These are phyloP conservation scores for Amanita thiersii DNA, from an alignment of 768 basidiomycete genomes.

Conservation along the genomic window DNA sequence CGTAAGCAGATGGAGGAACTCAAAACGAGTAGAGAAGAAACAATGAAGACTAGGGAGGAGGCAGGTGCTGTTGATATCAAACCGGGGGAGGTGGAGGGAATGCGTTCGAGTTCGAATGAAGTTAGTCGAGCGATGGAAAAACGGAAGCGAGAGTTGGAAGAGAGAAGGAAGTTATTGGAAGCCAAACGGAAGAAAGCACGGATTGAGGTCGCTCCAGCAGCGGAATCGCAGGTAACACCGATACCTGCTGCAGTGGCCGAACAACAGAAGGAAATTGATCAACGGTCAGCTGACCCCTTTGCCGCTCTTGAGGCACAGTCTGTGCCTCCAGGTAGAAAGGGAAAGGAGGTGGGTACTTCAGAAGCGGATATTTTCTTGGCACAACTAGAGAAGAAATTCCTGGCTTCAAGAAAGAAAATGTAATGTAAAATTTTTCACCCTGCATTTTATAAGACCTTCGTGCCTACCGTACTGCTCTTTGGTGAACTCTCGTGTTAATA, in stretches of 20 bases:
- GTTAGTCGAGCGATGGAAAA: slow-evolving; percentile 63
- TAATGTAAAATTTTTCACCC: no score
- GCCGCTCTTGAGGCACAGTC: slow-evolving; percentile 35
- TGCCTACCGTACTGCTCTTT: no score
- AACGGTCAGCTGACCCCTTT: slow-evolving; percentile 35
- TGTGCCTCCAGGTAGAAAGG: slow-evolving; percentile 14
- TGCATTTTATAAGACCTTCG: no score
- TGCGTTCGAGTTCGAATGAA: slow-evolving; percentile 34
- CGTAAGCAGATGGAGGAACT: slow-evolving; percentile 79
- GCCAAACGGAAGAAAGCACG: slow-evolving; percentile 57
- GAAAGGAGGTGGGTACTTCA: slow-evolving; percentile 11
- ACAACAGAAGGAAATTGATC: not conserved
- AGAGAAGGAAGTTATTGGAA: slow-evolving; percentile 51
- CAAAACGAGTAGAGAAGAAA: slow-evolving; percentile 58
- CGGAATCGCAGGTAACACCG: slow-evolving; percentile 6
- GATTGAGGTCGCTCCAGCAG: slow-evolving; percentile 11
- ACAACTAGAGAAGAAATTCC: slow-evolving; percentile 55
- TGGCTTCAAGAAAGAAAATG: slow-evolving; percentile 16
- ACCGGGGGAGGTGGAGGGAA: slow-evolving; percentile 74
- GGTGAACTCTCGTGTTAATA: no score
- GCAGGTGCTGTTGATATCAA: slow-evolving; percentile 49
- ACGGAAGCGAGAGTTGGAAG: slow-evolving; percentile 67
- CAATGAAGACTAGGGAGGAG: slow-evolving; percentile 52
- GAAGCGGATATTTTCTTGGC: slow-evolving; percentile 64
- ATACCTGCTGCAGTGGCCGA: not conserved